Conservation (phyloP, 2,329 filamentous ascomycete genomes). For the Paecilomyces dactylethromorphus region DNA sequence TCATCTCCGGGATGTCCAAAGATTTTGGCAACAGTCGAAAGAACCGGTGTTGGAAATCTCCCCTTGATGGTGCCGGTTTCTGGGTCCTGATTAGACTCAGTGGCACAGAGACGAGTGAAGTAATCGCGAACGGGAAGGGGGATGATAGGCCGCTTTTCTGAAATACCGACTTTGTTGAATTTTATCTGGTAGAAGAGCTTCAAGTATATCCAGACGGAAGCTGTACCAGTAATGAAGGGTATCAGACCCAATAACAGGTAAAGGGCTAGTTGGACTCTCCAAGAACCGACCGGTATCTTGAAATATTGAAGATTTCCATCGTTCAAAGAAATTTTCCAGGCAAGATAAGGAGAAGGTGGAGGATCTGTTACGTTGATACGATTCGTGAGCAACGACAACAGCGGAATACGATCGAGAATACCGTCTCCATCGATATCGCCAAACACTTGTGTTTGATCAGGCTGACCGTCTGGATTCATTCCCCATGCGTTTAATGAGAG, state of each 20-base stretch:
- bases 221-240: constrained; percentile 40
- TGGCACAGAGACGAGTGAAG: constrained; percentile 9
- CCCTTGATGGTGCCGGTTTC: background rate
- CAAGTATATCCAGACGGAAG: constrained; percentile 48
- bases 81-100: constrained; percentile 18
- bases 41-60: background rate
- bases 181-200: constrained; percentile 53
- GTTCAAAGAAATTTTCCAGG: constrained; percentile 46
- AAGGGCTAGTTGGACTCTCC: constrained; percentile 44
- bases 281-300: constrained; percentile 43
- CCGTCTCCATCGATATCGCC: constrained; percentile 54
- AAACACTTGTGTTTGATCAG: constrained; percentile 49
- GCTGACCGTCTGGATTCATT: constrained; percentile 52
- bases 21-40: background rate
- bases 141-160: constrained; percentile 32
- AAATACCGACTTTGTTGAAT: constrained; percentile 48
- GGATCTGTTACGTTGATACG: constrained; percentile 49
- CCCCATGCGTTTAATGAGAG: constrained; percentile 57
- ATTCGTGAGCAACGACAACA: constrained; percentile 45
- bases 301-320: constrained; percentile 45
- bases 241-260: constrained; percentile 46
- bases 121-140: constrained; percentile 7
- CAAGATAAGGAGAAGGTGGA: constrained; percentile 47
- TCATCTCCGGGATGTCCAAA: background rate
- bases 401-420: constrained; percentile 52